Conservation (phyloP, 2,329 filamentous ascomycete genomes). For the Trichophyton rubrum region DNA sequence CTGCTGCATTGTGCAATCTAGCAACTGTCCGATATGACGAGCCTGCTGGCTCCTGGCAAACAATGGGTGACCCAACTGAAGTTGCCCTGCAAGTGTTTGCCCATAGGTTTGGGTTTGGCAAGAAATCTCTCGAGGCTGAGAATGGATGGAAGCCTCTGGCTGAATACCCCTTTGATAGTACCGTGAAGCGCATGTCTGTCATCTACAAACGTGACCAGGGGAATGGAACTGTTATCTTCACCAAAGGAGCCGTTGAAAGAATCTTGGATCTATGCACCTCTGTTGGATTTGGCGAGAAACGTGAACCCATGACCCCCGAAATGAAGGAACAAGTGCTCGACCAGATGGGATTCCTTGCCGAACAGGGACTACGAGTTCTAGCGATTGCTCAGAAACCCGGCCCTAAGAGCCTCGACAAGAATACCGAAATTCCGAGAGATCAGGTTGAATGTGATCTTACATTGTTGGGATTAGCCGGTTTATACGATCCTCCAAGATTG, state of each 20-base stretch:
- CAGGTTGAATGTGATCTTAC: conserved; percentile 43
- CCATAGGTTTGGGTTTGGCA: conserved; percentile 44
- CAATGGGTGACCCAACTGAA: conserved; percentile 53
- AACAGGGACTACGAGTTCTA: conserved; percentile 49
- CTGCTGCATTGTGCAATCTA: conserved; percentile 45
- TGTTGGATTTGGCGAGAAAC: conserved; percentile 31
- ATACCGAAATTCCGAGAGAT: conserved; percentile 32
- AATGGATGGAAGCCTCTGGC: conserved; percentile 41
- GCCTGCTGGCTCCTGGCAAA: conserved; percentile 38
- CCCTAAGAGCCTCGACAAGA: conserved; percentile 16
- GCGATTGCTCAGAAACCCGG: conserved; percentile 39
- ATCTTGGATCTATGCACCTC: conserved; percentile 39
- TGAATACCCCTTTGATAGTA: conserved; percentile 54
- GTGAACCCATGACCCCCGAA: conserved; percentile 30
- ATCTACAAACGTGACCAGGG: conserved; percentile 38
- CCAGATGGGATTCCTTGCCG: conserved; percentile 46
- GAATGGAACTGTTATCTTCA: conserved; percentile 19
- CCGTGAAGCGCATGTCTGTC: conserved; percentile 55
- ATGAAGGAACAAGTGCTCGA: conserved; percentile 36
- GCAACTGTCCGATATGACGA: conserved; percentile 38
- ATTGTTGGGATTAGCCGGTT: conserved; percentile 47
- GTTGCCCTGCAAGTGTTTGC: conserved; percentile 56
- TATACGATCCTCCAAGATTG: conserved; percentile 49
- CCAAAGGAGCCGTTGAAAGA: conserved; percentile 33
- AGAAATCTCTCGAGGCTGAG: conserved; percentile 29